A percentile compares a stretch with the other conserved stretches of the same genome.
Conservation (phyloP, 768 basidiomycete genomes). For the Rhodosporidiobolus sp. region DNA sequence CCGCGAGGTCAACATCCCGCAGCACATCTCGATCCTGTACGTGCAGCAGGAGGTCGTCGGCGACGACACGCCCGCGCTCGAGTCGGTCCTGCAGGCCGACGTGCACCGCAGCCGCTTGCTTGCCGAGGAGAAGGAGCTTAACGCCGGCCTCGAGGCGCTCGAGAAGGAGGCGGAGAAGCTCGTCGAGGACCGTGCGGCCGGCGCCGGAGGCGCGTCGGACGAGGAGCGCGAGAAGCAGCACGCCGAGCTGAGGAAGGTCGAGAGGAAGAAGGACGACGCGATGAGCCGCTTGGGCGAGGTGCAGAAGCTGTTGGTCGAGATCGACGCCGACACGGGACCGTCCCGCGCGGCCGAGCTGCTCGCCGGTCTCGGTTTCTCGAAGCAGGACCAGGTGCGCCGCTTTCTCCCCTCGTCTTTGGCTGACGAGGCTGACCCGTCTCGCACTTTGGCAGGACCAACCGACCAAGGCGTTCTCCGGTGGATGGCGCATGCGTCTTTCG, state of each 20-base stretch:
- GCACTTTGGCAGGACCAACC: slow-evolving; percentile 46
- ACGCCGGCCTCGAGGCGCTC: slow-evolving; percentile 59
- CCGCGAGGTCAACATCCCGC: slow-evolving; percentile 86
- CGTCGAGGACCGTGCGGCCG: slow-evolving; percentile 5
- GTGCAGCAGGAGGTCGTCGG: slow-evolving; percentile 98
- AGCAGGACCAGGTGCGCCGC: slow-evolving; percentile 70
- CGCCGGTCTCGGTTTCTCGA: slow-evolving; percentile 88
- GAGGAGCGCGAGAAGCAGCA: slow-evolving; percentile 55
- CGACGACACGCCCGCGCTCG: slow-evolving; percentile 85
- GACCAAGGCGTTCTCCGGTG: slow-evolving; percentile 51
- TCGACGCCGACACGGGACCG: slow-evolving; percentile 98
- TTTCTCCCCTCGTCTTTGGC: too few species aligned
- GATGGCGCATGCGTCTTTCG: slow-evolving; percentile 98
- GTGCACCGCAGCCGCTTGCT: slow-evolving; percentile 94
- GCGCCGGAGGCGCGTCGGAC: slow-evolving; percentile 54
- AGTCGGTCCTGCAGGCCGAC: slow-evolving; percentile 98
- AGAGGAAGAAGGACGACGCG: slow-evolving; percentile 48
- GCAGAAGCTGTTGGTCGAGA: slow-evolving; percentile 85
- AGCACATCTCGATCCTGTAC: slow-evolving; percentile 90
- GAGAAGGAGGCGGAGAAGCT: slow-evolving; percentile 34
- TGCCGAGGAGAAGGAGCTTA: slow-evolving; percentile 74
- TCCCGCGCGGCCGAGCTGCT: slow-evolving; percentile 82
- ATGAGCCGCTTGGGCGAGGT: slow-evolving; percentile 74
- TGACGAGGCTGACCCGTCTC: slow-evolving; percentile 77
- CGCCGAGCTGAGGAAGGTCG: slow-evolving; percentile 37